phyloP scores from a whole-genome alignment of 73 alveolate genomes.

The Tetrahymena malaccensis region DNA sequence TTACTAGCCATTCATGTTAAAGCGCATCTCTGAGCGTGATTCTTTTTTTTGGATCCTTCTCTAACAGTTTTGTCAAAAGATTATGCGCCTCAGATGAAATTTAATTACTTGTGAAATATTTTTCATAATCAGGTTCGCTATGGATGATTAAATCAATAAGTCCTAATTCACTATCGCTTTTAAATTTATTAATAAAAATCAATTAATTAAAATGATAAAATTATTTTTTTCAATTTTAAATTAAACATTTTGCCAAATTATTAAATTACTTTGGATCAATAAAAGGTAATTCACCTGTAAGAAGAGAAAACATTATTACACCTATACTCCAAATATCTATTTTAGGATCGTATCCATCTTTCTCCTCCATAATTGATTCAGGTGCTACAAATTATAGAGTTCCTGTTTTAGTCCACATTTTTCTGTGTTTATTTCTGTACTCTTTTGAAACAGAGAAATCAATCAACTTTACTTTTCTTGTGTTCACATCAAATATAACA shows the following conservation, averaged over 20 bases:
- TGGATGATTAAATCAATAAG: background rate
- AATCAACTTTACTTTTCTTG: background rate
- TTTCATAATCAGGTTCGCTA: background rate
- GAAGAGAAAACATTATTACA: background rate
- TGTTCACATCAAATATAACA: background rate
- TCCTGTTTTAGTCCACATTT: background rate
- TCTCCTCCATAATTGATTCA: background rate
- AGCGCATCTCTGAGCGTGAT: background rate
- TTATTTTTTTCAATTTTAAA: background rate
- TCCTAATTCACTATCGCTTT: background rate
- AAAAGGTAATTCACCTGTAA: background rate
- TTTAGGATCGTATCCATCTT: background rate
- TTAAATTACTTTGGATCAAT: background rate
- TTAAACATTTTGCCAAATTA: background rate
- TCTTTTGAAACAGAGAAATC: background rate
- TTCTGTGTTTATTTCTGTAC: background rate
- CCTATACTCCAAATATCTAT: background rate
- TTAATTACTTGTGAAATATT: background rate
- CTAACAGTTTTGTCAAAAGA: background rate
- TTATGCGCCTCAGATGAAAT: background rate
- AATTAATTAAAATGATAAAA: background rate
- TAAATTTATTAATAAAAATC: background rate
- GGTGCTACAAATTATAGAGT: background rate
- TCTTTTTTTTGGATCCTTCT: background rate
- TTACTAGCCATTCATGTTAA: background rate